Percentiles rank a stretch among this genome's conserved stretches.
phyloP scores from a whole-genome alignment of 768 basidiomycete species.

The Asterophora parasitica region DNA sequence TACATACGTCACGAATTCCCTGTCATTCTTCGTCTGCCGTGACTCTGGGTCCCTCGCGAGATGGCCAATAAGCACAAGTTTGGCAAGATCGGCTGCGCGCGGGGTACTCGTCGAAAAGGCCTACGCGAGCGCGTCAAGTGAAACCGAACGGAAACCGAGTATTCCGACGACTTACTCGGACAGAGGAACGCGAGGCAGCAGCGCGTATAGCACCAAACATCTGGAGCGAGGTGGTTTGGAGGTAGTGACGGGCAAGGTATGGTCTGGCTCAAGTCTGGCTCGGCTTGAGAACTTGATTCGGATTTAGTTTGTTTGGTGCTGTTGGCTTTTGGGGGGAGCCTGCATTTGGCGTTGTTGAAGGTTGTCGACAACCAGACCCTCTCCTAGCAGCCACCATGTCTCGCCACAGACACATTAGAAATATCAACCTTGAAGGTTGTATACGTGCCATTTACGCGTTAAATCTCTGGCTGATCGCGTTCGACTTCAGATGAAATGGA shows the following conservation, averaged over 20 bases:
- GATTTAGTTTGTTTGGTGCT: constrained; percentile 15
- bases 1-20: constrained; percentile 72
- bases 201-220: constrained; percentile 55
- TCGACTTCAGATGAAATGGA: constrained; percentile 72
- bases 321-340: constrained; percentile 6
- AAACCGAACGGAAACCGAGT: too few relatives aligned
- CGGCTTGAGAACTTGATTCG: too few relatives aligned
- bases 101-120: constrained; percentile 58
- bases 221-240: constrained; percentile 1
- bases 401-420: constrained; percentile 84
- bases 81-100: constrained; percentile 61
- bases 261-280: too few relatives aligned
- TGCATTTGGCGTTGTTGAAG: constrained; percentile 8
- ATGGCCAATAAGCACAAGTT: constrained; percentile 72
- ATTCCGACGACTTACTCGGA: constrained; percentile 46
- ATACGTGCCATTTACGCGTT: background rate
- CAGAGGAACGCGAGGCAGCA: constrained; percentile 32
- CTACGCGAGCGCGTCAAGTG: constrained; percentile 29
- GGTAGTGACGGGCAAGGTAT: background rate
- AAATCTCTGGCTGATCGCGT: constrained; percentile 2
- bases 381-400: constrained; percentile 53
- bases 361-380: background rate
- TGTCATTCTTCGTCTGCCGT: constrained; percentile 64
- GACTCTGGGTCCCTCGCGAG: constrained; percentile 69
- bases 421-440: constrained; percentile 74